phyloP scores from a whole-genome alignment of 148 eudicot genomes.

The Rhododendron ovatum region DNA sequence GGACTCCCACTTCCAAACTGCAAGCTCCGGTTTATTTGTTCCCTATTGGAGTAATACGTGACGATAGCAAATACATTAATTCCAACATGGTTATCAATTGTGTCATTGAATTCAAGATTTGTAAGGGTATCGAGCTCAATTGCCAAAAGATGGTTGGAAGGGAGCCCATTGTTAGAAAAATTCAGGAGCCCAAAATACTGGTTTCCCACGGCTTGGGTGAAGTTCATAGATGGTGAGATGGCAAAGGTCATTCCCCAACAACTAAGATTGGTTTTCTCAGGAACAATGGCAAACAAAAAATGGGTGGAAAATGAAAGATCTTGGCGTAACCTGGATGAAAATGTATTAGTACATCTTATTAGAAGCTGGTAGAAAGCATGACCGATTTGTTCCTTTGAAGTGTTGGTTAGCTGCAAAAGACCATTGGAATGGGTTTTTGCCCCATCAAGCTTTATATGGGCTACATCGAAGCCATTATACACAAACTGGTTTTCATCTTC shows the following conservation, averaged over 20 bases:
- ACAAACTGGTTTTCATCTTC: background rate
- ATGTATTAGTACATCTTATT: background rate
- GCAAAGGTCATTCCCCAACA: constrained; percentile 16
- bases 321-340: background rate
- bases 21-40: constrained; percentile 11
- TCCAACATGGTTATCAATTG: too few relatives aligned
- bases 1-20: constrained; percentile 27
- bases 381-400: constrained; percentile 9
- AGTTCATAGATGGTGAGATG: constrained; percentile 5
- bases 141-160: too few relatives aligned
- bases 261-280: background rate
- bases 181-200: too few relatives aligned
- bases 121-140: too few relatives aligned
- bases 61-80: constrained; percentile 19
- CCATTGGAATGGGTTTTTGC: constrained; percentile 15
- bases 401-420: constrained; percentile 22
- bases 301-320: constrained; percentile 1
- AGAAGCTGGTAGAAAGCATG: constrained; percentile 20
- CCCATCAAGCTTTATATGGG: constrained; percentile 22
- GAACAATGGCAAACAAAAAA: background rate
- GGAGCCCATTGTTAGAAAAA: too few relatives aligned
- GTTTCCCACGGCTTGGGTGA: too few relatives aligned
- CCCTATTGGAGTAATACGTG: constrained; percentile 20
- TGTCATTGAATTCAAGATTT: too few relatives aligned
- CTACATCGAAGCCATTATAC: constrained; percentile 11